phyloP scores from a whole-genome alignment of 2,329 filamentous ascomycete genomes.

The Fusarium tupiense region DNA sequence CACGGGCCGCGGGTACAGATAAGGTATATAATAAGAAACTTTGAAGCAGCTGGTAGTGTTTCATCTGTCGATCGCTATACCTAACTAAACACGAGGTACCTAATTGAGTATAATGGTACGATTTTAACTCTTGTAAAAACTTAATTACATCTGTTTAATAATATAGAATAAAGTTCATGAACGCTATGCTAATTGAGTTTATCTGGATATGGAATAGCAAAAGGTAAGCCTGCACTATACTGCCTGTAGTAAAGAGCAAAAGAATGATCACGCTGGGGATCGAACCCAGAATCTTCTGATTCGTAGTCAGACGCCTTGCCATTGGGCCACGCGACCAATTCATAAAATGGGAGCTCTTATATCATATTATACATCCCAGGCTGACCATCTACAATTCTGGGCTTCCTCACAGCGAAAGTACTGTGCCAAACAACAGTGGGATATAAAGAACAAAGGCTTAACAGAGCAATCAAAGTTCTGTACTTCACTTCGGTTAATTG shows the following conservation, averaged over 20 bases:
- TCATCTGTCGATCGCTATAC: neutral
- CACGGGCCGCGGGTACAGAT: neutral
- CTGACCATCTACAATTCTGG: fast-evolving
- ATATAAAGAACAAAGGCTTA: too few species aligned
- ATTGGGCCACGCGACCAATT: slow-evolving; percentile 43
- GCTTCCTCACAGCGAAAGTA: neutral
- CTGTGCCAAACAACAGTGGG: fast-evolving
- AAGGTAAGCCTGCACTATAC: neutral
- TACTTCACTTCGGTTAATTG: too few species aligned
- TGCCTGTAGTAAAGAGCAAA: neutral
- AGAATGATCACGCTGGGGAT: slow-evolving; percentile 39
- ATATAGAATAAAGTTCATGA: too few species aligned
- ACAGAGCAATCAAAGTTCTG: too few species aligned
- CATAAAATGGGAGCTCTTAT: fast-evolving
- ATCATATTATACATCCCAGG: fast-evolving
- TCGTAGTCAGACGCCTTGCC: slow-evolving; percentile 49
- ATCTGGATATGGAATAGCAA: neutral
- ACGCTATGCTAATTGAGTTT: too few species aligned
- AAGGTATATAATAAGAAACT: neutral
- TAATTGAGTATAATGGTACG: fast-evolving
- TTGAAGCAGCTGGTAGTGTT: neutral
- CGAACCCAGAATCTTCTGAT: slow-evolving; percentile 49
- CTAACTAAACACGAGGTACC: neutral
- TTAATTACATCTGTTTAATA: fast-evolving
- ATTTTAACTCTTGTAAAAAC: neutral